Conservation (phyloP, 2,329 filamentous ascomycete species). For the Neofusicoccum sp. region DNA sequence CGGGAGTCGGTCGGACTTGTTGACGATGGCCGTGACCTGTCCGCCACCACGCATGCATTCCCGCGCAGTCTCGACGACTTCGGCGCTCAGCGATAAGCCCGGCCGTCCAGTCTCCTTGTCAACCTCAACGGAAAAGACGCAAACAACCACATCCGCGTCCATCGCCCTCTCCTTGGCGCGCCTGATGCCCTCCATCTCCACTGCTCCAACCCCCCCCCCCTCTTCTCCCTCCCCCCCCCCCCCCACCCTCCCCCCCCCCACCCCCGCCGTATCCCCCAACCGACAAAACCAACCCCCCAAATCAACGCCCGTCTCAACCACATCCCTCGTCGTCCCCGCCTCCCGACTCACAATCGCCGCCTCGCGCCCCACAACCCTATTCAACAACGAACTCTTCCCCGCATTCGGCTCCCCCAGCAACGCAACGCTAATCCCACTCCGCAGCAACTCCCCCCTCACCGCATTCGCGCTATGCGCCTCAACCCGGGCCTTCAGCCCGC, state of each 20-base stretch:
- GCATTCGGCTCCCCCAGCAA: conserved; percentile 89
- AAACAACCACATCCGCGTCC: conserved; percentile 81
- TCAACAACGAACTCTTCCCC: conserved; percentile 92
- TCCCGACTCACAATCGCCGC: conserved; percentile 93
- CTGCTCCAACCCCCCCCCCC: conserved; percentile 57
- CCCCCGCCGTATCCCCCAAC: conserved; percentile 92
- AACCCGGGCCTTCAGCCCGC: conserved; percentile 61
- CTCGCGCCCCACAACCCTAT: conserved; percentile 83
- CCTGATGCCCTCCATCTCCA: conserved; percentile 89
- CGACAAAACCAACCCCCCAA: conserved; percentile 86
- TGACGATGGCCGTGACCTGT: conserved; percentile 58
- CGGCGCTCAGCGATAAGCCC: conserved; percentile 49
- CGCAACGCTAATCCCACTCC: conserved; percentile 81
- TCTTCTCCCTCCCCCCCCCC: too few relatives aligned
- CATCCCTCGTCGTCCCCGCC: conserved; percentile 89
- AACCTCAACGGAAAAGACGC: conserved; percentile 70
- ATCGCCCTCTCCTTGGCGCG: conserved; percentile 77
- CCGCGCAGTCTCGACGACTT: conserved; percentile 55
- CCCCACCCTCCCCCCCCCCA: conserved; percentile 51
- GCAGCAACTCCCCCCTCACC: conserved; percentile 76
- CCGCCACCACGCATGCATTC: conserved; percentile 50
- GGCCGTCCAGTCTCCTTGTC: conserved; percentile 24
- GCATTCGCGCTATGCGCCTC: conserved; percentile 71
- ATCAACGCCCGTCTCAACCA: conserved; percentile 89
- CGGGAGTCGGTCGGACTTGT: conserved; percentile 59